Base-by-base conservation (phyloP, 176 grass and related monocot genomes). In the Panicum miliaceum region DNA sequence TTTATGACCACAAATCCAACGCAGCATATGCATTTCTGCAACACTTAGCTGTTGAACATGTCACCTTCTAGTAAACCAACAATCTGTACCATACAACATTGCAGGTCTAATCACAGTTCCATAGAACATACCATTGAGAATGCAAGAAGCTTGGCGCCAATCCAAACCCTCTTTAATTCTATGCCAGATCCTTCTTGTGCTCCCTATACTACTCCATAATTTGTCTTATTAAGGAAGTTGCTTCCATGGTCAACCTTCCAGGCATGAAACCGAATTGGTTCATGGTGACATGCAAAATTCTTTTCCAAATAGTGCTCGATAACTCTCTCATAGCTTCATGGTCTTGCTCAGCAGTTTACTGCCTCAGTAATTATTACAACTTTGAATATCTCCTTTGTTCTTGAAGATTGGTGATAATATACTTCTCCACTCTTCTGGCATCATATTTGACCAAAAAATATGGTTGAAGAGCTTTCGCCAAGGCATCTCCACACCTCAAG, bases 401-500 rank as follows among this genome's bases (percentile, higher is more conserved):
- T 65, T 65, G 15, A 36, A 65, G 7, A 37, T 19, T 65, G 63
- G 15, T 65, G 3, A 36, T 25, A 45, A 25, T 43, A 70, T 45
- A 70, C 40, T 43, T 69, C 66, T 69, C 10, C 66, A 69, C 35
- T 68, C 64, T 67, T 68, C 18, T 11, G 1, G 20, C 19, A 69
- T 69, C 7, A 36, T 64, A 3, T 69, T 43, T 40, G 36, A 68
- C 35, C 37, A 41, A 41, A 68, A 68, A 69, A 29, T 67, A 12
- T 12, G 36, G 19, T 42, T 23, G 37, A 69, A 64, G 13, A 64
- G 5, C 27, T 64, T 64, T 7, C 59, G 5, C 34, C 34, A 9
- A 67, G 64, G 35, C 64, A 67, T 67, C 18, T 67, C 35, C 64
- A 40, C 64, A 67, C 64, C 64, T 67, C 6, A 7, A 67, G 29